These are phyloP conservation scores for Cladophialophora carrionii DNA, from an alignment of 2,329 filamentous ascomycete species.

Conservation along the genomic window DNA sequence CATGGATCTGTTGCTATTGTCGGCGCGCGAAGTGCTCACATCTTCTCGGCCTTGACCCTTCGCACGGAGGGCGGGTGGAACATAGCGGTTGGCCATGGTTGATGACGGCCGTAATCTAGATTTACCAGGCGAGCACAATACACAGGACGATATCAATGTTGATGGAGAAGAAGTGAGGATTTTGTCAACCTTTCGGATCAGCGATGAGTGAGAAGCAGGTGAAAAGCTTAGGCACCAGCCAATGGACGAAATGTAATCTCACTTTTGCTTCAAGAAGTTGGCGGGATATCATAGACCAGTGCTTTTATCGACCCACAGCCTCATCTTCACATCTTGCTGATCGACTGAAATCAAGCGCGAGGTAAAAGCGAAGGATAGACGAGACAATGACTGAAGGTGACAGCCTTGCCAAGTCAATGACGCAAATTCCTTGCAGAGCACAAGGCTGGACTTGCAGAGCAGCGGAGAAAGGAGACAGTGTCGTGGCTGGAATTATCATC, in stretches of 20 bases:
- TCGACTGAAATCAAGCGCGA: not conserved
- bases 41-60: not conserved
- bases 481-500: too few species aligned
- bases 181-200: not conserved
- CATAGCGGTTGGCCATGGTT: slow-evolving; percentile 9
- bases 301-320: not conserved
- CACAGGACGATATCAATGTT: not conserved
- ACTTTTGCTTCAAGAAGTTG: not conserved
- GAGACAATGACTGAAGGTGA: too few species aligned
- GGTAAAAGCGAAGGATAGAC: not conserved
- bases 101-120: not conserved
- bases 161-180: not conserved
- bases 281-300: not conserved
- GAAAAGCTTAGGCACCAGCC: not conserved
- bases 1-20: not conserved
- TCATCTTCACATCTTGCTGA: not conserved
- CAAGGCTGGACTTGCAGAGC: too few species aligned
- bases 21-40: not conserved
- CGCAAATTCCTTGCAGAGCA: not conserved
- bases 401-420: too few species aligned
- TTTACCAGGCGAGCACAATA: not conserved
- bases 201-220: not conserved
- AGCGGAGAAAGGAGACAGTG: too few species aligned
- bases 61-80: slow-evolving; percentile 9
- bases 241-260: not conserved